Evolutionary conservation across 306 rosid genomes (phyloP).

Genomic region (Vicia sativa): DNA sequence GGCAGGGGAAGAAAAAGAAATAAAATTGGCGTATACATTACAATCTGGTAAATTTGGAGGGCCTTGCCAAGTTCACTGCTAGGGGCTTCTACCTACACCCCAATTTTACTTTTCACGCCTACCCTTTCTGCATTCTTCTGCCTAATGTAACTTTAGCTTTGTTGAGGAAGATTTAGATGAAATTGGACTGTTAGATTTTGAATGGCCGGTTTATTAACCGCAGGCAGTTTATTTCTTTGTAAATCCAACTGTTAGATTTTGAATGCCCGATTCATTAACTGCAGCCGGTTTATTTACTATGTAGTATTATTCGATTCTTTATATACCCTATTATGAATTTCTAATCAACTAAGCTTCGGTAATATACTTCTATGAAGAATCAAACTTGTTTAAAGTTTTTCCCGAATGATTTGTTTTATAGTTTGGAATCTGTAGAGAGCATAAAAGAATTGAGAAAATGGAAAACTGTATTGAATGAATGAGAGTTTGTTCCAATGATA

Average conservation of each 20-base stretch:
- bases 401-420: too few species aligned
- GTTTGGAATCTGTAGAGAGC: too few species aligned
- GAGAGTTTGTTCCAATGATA: too few species aligned
- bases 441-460: too few species aligned
- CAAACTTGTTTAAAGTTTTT: too few species aligned
- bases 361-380: neutral
- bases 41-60: neutral
- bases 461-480: too few species aligned
- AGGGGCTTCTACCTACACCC: neutral
- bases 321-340: neutral
- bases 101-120: neutral
- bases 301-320: neutral
- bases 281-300: conserved; percentile 14
- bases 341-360: neutral
- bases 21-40: conserved; percentile 35
- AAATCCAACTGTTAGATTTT: conserved; percentile 20
- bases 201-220: conserved; percentile 9
- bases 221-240: conserved; percentile 2
- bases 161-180: conserved; percentile 13
- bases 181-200: conserved; percentile 17
- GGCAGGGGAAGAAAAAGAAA: conserved; percentile 88
- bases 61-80: conserved; percentile 5
- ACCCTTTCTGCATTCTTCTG: neutral
- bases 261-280: conserved; percentile 10
- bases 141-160: conserved; percentile 3